Evolutionary conservation across 495 filamentous ascomycete species (phyloP).

Genomic region (Podospora bellae-mahoneyi): DNA sequence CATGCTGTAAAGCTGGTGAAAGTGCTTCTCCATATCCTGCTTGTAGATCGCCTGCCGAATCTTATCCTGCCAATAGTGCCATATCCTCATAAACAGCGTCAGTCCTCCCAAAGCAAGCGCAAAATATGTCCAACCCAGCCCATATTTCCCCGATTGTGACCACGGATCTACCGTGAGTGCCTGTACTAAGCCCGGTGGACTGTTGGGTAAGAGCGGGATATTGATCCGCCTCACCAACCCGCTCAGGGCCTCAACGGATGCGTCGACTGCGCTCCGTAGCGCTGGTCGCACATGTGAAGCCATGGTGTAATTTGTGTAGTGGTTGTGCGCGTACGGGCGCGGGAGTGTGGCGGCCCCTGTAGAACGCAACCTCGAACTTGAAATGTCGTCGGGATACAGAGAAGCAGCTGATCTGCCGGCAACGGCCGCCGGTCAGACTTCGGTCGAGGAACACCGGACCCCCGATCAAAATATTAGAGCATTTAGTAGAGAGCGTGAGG

Average conservation of each 20-base stretch:
- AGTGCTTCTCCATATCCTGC: constrained; percentile 60
- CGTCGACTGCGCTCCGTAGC: constrained; percentile 23
- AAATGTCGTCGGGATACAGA: background rate
- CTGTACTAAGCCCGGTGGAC: constrained; percentile 65
- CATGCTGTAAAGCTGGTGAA: constrained; percentile 50
- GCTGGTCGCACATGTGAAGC: constrained; percentile 27
- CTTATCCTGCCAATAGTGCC: constrained; percentile 84
- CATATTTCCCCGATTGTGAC: constrained; percentile 79
- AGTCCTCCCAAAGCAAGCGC: constrained; percentile 64
- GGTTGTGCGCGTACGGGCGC: constrained; percentile 8
- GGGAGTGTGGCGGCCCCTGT: constrained; percentile 8
- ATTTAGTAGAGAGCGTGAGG: constrained; percentile 29
- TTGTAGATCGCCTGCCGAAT: constrained; percentile 79
- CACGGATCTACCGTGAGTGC: constrained; percentile 77
- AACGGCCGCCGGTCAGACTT: constrained; percentile 10
- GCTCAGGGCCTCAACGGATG: constrained; percentile 29
- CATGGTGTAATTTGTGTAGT: constrained; percentile 21
- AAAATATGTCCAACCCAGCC: constrained; percentile 84
- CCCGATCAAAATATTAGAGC: constrained; percentile 27
- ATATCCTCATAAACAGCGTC: constrained; percentile 64
- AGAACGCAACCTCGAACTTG: background rate
- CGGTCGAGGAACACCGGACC: constrained; percentile 46
- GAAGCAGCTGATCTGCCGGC: constrained; percentile 5
- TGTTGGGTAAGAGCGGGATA: constrained; percentile 66
- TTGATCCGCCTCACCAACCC: constrained; percentile 67